Evolutionary conservation across 495 filamentous ascomycete genomes (phyloP).

Genomic region (Tetracladium marchalianum): DNA sequence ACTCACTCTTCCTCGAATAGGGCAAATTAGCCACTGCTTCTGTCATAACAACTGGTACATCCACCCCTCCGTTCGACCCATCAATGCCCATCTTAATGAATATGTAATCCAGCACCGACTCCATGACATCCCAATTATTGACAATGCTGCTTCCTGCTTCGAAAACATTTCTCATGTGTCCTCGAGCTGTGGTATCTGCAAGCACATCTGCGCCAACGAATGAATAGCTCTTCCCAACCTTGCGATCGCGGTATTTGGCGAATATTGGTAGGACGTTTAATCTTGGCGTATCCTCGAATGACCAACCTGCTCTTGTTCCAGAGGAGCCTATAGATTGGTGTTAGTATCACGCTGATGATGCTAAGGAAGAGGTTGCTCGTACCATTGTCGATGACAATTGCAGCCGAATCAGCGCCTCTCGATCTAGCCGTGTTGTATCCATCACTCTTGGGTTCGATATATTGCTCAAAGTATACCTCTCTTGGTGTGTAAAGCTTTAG

Average conservation of each 20-base stretch:
- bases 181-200: constrained; percentile 82
- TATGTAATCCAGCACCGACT: constrained; percentile 82
- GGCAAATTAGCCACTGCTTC: constrained; percentile 84
- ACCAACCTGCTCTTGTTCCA: constrained; percentile 86
- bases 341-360: constrained; percentile 5
- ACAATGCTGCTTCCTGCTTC: constrained; percentile 84
- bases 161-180: constrained; percentile 84
- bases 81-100: constrained; percentile 90
- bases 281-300: constrained; percentile 72
- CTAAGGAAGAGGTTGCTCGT: constrained; percentile 4
- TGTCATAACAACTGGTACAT: constrained; percentile 87
- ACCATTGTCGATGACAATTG: constrained; percentile 99
- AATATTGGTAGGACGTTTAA: constrained; percentile 78
- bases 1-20: constrained; percentile 77
- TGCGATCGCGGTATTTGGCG: constrained; percentile 88
- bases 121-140: constrained; percentile 95
- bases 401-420: constrained; percentile 34
- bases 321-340: constrained; percentile 58
- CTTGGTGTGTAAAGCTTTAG: constrained; percentile 35
- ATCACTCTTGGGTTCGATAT: constrained; percentile 54
- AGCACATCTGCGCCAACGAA: constrained; percentile 90
- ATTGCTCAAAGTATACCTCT: constrained; percentile 73
- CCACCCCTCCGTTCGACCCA: constrained; percentile 59
- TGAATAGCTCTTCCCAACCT: constrained; percentile 76
- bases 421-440: constrained; percentile 53